phyloP scores from a whole-genome alignment of 148 eudicot genomes.

The Heliosperma pusillum region DNA sequence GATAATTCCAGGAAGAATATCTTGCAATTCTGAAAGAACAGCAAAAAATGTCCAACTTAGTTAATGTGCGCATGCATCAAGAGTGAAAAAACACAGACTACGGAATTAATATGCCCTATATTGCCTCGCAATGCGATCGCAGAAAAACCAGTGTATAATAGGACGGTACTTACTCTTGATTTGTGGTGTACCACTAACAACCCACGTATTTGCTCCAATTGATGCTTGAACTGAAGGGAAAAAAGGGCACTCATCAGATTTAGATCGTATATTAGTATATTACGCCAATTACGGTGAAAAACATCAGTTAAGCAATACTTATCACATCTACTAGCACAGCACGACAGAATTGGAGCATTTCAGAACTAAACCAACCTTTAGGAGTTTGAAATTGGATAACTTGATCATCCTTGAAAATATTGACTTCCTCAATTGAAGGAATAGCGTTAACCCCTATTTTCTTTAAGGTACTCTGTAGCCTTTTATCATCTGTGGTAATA shows the following conservation, averaged over 20 bases:
- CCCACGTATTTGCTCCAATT: slow-evolving; percentile 91
- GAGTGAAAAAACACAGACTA: neutral
- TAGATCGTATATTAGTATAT: neutral
- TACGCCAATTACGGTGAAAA: neutral
- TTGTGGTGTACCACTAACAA: slow-evolving; percentile 90
- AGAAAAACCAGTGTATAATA: neutral
- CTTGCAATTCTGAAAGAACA: slow-evolving; percentile 66
- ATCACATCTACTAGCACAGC: neutral
- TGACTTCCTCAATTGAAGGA: slow-evolving; percentile 87
- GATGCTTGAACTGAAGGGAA: slow-evolving; percentile 82
- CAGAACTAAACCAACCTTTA: slow-evolving; percentile 45
- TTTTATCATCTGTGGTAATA: slow-evolving; percentile 84
- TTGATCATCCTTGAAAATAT: slow-evolving; percentile 79
- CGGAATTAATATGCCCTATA: neutral
- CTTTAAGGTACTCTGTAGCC: slow-evolving; percentile 82
- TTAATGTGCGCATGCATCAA: neutral
- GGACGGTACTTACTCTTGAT: slow-evolving; percentile 58
- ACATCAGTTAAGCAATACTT: neutral
- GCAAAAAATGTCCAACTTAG: neutral
- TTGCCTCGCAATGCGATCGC: neutral
- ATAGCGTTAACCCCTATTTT: slow-evolving; percentile 86
- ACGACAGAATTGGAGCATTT: neutral
- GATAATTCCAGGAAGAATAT: slow-evolving; percentile 83
- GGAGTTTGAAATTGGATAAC: slow-evolving; percentile 82
- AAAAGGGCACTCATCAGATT: neutral